These are phyloP conservation scores for Arthroderma uncinatum DNA, from an alignment of 2,329 filamentous ascomycete species.

Conservation along the genomic window DNA sequence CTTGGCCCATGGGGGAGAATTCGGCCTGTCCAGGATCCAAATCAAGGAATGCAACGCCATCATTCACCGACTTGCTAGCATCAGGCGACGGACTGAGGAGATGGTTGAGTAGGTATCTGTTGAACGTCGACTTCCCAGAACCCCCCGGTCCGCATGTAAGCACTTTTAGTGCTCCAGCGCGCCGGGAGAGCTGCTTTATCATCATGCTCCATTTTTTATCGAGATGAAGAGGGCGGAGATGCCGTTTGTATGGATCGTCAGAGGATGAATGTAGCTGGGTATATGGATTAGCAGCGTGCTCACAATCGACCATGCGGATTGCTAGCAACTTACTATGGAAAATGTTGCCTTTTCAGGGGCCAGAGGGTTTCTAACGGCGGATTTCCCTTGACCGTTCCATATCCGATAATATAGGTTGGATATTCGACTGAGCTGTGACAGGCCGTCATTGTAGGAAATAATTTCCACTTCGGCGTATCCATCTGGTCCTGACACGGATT, in stretches of 20 bases:
- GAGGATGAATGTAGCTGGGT: slow-evolving; percentile 34
- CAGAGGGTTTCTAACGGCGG: slow-evolving; percentile 24
- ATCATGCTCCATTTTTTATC: slow-evolving; percentile 35
- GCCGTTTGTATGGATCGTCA: slow-evolving; percentile 33
- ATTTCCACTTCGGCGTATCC: slow-evolving; percentile 40
- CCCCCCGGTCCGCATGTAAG: slow-evolving; percentile 46
- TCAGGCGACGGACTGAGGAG: slow-evolving; percentile 35
- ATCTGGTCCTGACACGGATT: slow-evolving; percentile 31
- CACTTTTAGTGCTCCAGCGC: slow-evolving; percentile 30
- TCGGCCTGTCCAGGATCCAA: slow-evolving; percentile 50
- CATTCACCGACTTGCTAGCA: slow-evolving; percentile 21
- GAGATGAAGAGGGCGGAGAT: slow-evolving; percentile 33
- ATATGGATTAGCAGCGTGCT: too few species aligned
- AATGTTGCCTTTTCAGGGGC: slow-evolving; percentile 26
- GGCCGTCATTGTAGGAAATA: slow-evolving; percentile 35
- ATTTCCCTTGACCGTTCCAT: slow-evolving; percentile 35
- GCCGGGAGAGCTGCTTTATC: slow-evolving; percentile 35
- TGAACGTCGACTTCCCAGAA: slow-evolving; percentile 51
- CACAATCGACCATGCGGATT: too few species aligned
- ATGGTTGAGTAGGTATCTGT: slow-evolving; percentile 45
- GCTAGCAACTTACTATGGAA: slow-evolving; percentile 32
- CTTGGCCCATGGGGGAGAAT: slow-evolving; percentile 47
- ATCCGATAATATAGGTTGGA: slow-evolving; percentile 45
- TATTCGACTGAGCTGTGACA: slow-evolving; percentile 36
- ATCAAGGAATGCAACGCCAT: slow-evolving; percentile 45